Evolutionary conservation across 139 green algal genomes (phyloP), one percentile per base, ranked within the genome.

Genomic region (Chlorella sorokiniana): DNA sequence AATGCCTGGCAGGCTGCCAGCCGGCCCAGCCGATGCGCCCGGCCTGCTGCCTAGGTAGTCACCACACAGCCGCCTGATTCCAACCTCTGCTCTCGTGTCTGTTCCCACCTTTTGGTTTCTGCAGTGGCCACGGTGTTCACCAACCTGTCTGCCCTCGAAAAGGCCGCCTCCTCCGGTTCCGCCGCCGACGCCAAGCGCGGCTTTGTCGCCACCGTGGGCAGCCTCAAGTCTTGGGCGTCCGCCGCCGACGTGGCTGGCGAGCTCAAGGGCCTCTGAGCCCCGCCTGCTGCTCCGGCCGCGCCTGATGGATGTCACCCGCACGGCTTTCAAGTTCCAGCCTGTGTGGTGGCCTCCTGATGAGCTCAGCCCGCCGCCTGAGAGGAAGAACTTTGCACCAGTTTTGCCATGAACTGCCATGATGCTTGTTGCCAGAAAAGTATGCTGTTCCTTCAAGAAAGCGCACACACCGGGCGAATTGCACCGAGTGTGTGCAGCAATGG

Each of bases 251-350:
- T 94, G 52, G 76, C 63, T 9, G 75, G 22, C 31, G 42, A 69
- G 14, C 54, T 91, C 56, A 89, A 89, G 81, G 87, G 87, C 29
- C 77, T 91, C 22, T 91, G 74, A 87, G 41, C 42, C n/a, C n/a
- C n/a, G n/a, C n/a, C n/a, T n/a, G n/a, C n/a, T n/a, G n/a, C n/a
- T n/a, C n/a, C n/a, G n/a, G n/a, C n/a, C n/a, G n/a, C n/a, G n/a
- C n/a, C n/a, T n/a, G n/a, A n/a, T n/a, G n/a, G n/a, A n/a, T n/a
- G n/a, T n/a, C n/a, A n/a, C n/a, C n/a, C n/a, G n/a, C n/a, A n/a
- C n/a, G n/a, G n/a, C n/a, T n/a, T n/a, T n/a, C n/a, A n/a, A n/a
- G n/a, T n/a, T n/a, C n/a, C 48, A 59, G 16, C 48, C 48, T 59
- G 48, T 59, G n/a, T n/a, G n/a, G n/a, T n/a, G n/a, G n/a, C n/a